phyloP scores from a whole-genome alignment of 2,329 filamentous ascomycete species.

The Aureobasidium subglaciale region DNA sequence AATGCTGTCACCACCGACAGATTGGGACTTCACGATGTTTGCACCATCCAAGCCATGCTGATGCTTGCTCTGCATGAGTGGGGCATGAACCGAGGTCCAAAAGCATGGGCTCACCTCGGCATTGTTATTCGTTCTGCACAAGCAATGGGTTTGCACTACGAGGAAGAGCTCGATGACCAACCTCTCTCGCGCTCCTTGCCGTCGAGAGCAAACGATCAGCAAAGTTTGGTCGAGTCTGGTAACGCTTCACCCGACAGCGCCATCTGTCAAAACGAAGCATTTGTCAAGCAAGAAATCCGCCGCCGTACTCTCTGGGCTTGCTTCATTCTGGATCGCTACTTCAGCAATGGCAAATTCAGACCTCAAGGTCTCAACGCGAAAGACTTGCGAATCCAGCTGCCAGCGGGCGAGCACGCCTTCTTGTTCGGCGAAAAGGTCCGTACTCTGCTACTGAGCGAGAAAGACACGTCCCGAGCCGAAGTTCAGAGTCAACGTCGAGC shows the following conservation, averaged over 20 bases:
- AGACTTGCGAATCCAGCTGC: conserved; percentile 58
- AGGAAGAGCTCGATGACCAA: conserved; percentile 38
- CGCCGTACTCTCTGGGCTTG: conserved; percentile 69
- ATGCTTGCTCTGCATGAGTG: conserved; percentile 69
- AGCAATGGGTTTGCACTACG: conserved; percentile 53
- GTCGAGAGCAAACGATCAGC: conserved; percentile 22
- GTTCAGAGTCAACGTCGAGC: conserved; percentile 40
- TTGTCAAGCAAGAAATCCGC: conserved; percentile 56
- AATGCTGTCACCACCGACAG: conserved; percentile 41
- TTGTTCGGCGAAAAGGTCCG: conserved; percentile 53
- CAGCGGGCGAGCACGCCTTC: conserved; percentile 60
- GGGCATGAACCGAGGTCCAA: conserved; percentile 55
- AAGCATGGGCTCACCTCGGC: conserved; percentile 61
- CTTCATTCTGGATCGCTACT: conserved; percentile 63
- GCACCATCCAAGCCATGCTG: conserved; percentile 59
- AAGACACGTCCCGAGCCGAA: conserved; percentile 29
- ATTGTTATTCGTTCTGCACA: conserved; percentile 55
- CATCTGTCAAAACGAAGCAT: conserved; percentile 31
- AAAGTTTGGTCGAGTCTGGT: neutral
- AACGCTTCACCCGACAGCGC: neutral
- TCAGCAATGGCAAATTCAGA: conserved; percentile 57
- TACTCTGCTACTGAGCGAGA: conserved; percentile 42
- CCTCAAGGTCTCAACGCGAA: conserved; percentile 52
- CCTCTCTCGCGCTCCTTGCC: conserved; percentile 31
- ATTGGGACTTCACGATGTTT: conserved; percentile 48